Base-by-base conservation (phyloP, 495 filamentous ascomycete species). In the Aspergillus olivimuriae region DNA sequence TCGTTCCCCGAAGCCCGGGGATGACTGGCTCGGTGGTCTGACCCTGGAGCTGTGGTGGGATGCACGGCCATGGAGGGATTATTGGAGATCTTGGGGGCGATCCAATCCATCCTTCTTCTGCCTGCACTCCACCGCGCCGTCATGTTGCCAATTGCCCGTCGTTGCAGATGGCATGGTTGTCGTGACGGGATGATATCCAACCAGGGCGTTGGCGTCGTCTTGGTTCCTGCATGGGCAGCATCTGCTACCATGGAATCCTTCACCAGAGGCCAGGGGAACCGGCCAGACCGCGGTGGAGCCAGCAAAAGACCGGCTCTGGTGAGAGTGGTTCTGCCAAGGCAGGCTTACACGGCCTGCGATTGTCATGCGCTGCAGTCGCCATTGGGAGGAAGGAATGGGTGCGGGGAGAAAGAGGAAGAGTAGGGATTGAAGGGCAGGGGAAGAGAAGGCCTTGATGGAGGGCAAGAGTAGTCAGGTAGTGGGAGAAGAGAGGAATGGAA, bases 191-290 rank as follows among this genome's bases (percentile, higher is more conserved):
- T n/a, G n/a, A n/a, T n/a, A n/a, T n/a, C n/a, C n/a, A n/a, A n/a
- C 1, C 21, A 17, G 35, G 35, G 11, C 18, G 35, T 1, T 2
- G 21, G 6, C 11, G 24, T 28, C 11, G 5, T 28, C 24, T 38
- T 23, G 35, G 35, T 38, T 38, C 35, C 35, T 38, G 35, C 35
- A 22, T 38, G 19, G 35, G 18, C 12, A 21, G 19, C 35, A 19
- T 20, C 14, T 38, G 35, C 18, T 38, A 38, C 35, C 35, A 38
- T 38, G 35, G 35, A 20, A 28, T 28, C 11, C 5, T 11, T 28
- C 24, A n/a, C 11, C 6, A 28, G 24, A 28, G 11, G 24, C 11
- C 5, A 28, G 24, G 24, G 24, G 6, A 28, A 6, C 5, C 5
- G 24, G 24, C 24, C 11, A 28, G 24, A 11, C 24, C 24, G 5